Percentiles rank a stretch among this genome's conserved stretches.
These are phyloP conservation scores for Verticillium dahliae DNA, from an alignment of 2,329 filamentous ascomycete species.

Conservation along the genomic window DNA sequence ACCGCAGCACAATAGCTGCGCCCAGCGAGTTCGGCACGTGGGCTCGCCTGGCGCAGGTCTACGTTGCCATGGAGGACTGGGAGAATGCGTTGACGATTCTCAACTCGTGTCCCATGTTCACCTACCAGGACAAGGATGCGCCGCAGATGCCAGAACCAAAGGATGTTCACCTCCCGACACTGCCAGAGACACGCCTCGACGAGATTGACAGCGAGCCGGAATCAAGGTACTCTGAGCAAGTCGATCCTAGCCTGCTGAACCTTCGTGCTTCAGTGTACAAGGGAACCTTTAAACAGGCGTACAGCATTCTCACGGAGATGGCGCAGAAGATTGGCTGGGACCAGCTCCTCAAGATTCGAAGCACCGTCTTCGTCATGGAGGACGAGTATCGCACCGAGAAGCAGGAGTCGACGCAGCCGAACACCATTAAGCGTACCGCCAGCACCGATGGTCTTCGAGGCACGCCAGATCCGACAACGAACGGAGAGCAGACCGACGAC, in stretches of 20 bases:
- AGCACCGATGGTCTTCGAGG: slow-evolving; percentile 74
- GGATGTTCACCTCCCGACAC: slow-evolving; percentile 77
- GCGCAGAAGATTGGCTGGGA: slow-evolving; percentile 98
- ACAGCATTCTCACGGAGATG: slow-evolving; percentile 89
- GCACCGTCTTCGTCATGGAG: slow-evolving; percentile 98
- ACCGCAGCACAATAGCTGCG: slow-evolving; percentile 88
- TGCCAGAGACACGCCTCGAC: slow-evolving; percentile 84
- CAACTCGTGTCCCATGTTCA: slow-evolving; percentile 99
- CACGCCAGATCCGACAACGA: slow-evolving; percentile 54
- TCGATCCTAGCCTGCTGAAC: slow-evolving; percentile 80
- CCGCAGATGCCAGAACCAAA: slow-evolving; percentile 90
- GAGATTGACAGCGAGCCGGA: slow-evolving; percentile 92
- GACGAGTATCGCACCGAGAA: slow-evolving; percentile 94
- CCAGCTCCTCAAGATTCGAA: slow-evolving; percentile 86
- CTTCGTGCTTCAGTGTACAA: slow-evolving; percentile 85
- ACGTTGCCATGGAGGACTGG: slow-evolving; percentile 92
- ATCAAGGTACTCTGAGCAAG: slow-evolving; percentile 72
- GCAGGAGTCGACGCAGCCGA: slow-evolving; percentile 47
- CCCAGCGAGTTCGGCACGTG: slow-evolving; percentile 97
- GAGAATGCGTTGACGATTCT: slow-evolving; percentile 90
- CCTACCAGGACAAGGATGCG: slow-evolving; percentile 96
- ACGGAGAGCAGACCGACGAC: slow-evolving; percentile 32
- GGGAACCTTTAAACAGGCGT: slow-evolving; percentile 92
- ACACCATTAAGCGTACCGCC: slow-evolving; percentile 58
- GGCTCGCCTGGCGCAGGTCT: slow-evolving; percentile 89